These are phyloP conservation scores for Heritiera littoralis DNA, from an alignment of 345 rosid genomes.

Conservation along the genomic window DNA sequence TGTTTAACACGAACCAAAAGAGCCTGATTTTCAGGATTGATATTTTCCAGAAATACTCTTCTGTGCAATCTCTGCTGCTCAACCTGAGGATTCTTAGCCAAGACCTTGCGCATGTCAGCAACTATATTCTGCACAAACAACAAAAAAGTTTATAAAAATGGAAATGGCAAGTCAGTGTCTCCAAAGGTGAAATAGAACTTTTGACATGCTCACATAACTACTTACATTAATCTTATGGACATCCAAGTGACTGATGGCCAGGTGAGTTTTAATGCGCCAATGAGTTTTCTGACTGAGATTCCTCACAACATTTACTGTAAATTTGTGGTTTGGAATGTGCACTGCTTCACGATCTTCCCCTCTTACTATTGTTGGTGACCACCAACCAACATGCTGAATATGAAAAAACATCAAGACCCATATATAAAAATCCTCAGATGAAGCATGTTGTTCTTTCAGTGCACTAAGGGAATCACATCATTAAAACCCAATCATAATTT, in stretches of 20 bases:
- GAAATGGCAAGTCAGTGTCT: constrained; percentile 8
- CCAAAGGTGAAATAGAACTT: neutral
- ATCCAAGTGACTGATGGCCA: constrained; percentile 86
- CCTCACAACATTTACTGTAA: constrained; percentile 76
- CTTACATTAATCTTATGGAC: constrained; percentile 69
- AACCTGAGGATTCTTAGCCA: constrained; percentile 86
- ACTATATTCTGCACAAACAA: constrained; percentile 60
- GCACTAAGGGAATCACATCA: neutral
- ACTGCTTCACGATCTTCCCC: constrained; percentile 94
- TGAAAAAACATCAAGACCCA: constrained; percentile 22
- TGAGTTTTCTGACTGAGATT: constrained; percentile 86
- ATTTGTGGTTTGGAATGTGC: constrained; percentile 89
- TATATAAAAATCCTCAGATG: neutral
- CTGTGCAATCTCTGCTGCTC: constrained; percentile 86
- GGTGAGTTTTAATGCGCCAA: constrained; percentile 90
- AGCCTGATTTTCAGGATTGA: constrained; percentile 75
- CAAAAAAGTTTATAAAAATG: constrained; percentile 16
- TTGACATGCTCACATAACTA: constrained; percentile 22
- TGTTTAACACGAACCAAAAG: constrained; percentile 54
- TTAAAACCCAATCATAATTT: neutral
- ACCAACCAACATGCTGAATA: constrained; percentile 76
- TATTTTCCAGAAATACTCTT: constrained; percentile 75
- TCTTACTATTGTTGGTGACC: constrained; percentile 85
- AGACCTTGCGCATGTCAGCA: constrained; percentile 86
- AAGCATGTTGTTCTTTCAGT: neutral